Evolutionary conservation across 768 basidiomycete genomes (phyloP).

Genomic region (Rhodotorula toruloides): DNA sequence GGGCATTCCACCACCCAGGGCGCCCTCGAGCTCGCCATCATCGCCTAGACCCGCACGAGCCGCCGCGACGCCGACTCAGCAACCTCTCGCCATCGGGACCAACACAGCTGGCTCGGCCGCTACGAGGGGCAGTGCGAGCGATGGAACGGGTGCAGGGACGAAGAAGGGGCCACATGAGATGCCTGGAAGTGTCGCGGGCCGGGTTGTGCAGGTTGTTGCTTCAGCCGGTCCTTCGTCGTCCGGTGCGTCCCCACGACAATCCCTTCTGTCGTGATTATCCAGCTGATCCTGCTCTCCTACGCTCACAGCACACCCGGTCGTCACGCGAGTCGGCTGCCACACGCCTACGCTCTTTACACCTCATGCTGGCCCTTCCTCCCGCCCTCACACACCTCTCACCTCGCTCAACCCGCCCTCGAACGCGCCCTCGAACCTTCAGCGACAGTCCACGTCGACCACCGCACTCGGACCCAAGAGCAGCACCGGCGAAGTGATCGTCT

Average conservation of each 20-base stretch:
- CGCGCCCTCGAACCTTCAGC: neutral
- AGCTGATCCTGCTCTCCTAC: too few species aligned
- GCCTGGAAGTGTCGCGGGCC: conserved; percentile 1
- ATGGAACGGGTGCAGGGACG: neutral
- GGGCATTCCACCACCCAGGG: too few species aligned
- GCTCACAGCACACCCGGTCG: too few species aligned
- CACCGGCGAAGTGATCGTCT: neutral
- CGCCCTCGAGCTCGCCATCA: too few species aligned
- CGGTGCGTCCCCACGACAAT: neutral
- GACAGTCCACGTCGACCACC: neutral
- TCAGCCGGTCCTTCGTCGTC: neutral
- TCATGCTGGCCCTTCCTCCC: neutral
- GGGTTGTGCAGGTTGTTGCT: neutral
- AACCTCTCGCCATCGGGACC: neutral
- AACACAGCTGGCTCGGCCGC: neutral
- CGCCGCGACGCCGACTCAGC: neutral
- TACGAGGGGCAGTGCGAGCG: neutral
- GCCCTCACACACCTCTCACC: conserved; percentile 1
- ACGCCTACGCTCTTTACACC: conserved; percentile 2
- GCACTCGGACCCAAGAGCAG: neutral
- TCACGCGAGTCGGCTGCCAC: neutral
- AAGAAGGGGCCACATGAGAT: neutral
- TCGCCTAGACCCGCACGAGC: neutral
- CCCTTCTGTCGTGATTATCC: neutral
- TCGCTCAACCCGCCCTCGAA: neutral